phyloP scores from a whole-genome alignment of 2,329 filamentous ascomycete genomes.

The Rasamsonia emersonii region DNA sequence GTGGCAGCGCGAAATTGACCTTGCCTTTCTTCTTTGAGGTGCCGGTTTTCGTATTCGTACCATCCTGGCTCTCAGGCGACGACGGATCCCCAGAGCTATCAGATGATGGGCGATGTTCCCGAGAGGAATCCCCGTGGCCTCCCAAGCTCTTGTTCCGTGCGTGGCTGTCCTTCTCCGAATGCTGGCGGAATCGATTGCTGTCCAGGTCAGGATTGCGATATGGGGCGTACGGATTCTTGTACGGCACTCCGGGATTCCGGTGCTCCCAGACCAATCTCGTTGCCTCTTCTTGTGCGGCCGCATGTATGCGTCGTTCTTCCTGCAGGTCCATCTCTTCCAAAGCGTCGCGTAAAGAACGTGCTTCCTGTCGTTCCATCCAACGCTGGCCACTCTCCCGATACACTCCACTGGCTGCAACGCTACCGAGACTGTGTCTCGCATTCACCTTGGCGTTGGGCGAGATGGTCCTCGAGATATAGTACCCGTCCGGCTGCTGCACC shows the following conservation, averaged over 20 bases:
- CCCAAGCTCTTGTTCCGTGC: slow-evolving; percentile 33
- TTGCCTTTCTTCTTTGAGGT: slow-evolving; percentile 9
- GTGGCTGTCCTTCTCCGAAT: slow-evolving; percentile 36
- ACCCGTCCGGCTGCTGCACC: slow-evolving; percentile 27
- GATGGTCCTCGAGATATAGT: slow-evolving; percentile 26
- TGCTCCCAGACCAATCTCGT: slow-evolving; percentile 58
- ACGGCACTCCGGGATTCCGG: slow-evolving; percentile 44
- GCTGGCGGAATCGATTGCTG: slow-evolving; percentile 30
- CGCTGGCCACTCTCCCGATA: slow-evolving; percentile 49
- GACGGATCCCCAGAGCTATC: slow-evolving; percentile 10
- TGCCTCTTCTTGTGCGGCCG: slow-evolving; percentile 54
- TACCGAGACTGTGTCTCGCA: too few species aligned
- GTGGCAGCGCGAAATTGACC: slow-evolving; percentile 32
- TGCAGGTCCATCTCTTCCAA: slow-evolving; percentile 51
- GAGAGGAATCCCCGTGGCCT: slow-evolving; percentile 8
- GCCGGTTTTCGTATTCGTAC: slow-evolving; percentile 2
- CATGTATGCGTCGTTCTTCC: slow-evolving; percentile 46
- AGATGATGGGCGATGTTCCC: slow-evolving; percentile 8
- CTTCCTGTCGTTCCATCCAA: slow-evolving; percentile 52
- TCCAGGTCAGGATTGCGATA: slow-evolving; percentile 37
- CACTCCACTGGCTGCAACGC: slow-evolving; percentile 29
- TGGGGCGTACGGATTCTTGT: slow-evolving; percentile 40
- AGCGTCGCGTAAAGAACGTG: slow-evolving; percentile 46
- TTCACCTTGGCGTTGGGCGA: slow-evolving; percentile 28
- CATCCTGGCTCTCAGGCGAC: slow-evolving; percentile 4